Evolutionary conservation across 1,284 basidiomycete genomes (phyloP), one percentile per base, ranked within the genome.

Genomic region (Tylopilus orsonianus): DNA sequence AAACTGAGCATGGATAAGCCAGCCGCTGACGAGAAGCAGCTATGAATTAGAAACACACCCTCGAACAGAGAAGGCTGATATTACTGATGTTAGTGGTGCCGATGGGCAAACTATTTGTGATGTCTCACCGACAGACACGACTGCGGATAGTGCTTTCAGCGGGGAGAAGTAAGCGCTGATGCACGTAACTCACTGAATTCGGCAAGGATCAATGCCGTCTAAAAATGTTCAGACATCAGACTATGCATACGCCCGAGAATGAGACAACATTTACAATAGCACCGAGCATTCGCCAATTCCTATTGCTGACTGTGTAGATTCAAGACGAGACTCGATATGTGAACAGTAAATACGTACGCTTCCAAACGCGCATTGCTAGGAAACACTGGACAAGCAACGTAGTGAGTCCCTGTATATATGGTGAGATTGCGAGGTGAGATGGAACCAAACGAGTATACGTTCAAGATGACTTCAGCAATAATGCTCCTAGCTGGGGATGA

Each of bases 111-210:
- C 2, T 3, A 5, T 10, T 20, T 35, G 22, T 18, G n/a, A 41
- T 10, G n/a, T 14, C 23, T 20, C 46, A 65, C 64, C 9, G 18
- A 64, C 7, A 8, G 53, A 46, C 5, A 50, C 8, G 34, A 52
- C 55, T 65, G 29, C n/a, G 5, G 10, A 44, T 16, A 24, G 40
- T n/a, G 3, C 6, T 14, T 12, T 52, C 30, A 60, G 45, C 45
- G 44, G 2, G 30, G 23, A 16, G 12, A 8, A 14, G 16, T 24
- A 37, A 18, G 22, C 8, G 33, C 8, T 27, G 5, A 30, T 29
- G 14, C 16, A 41, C n/a, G n/a, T 13, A 8, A 55, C 73, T 46
- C 55, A 78, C 81, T 68, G 49, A 81, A 81, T 62, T 81, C 77
- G n/a, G 65, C 71, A 10, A 74, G 22, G 20, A 82, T 71, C 8